A percentile compares a stretch with the other conserved stretches of the same genome.
phyloP scores from a whole-genome alignment of 108 stramenopile species.

The Cyclostephanos invisitatus region DNA sequence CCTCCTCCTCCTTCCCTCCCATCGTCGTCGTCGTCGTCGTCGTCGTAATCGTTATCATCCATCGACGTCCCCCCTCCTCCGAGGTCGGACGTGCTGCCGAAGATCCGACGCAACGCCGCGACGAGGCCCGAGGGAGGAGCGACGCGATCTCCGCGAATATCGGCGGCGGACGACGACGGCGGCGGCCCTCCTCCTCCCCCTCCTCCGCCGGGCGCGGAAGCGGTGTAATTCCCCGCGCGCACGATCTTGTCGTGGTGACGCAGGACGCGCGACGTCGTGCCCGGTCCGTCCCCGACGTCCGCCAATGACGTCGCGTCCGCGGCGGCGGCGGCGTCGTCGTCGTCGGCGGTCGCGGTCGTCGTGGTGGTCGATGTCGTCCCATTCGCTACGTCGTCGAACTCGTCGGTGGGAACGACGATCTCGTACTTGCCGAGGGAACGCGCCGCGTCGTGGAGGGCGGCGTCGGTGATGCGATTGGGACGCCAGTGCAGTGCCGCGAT shows the following conservation, averaged over 20 bases:
- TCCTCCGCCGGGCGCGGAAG: not conserved
- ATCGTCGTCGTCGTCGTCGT: slow-evolving; percentile 13
- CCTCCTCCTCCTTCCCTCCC: slow-evolving; percentile 3
- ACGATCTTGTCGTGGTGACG: slow-evolving; percentile 73
- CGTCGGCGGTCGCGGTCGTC: not conserved
- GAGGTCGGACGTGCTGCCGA: slow-evolving; percentile 32
- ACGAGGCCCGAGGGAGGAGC: slow-evolving; percentile 62
- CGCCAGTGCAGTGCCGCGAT: slow-evolving; percentile 54
- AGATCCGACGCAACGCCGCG: slow-evolving; percentile 55
- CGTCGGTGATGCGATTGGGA: slow-evolving; percentile 63
- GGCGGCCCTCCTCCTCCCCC: not conserved
- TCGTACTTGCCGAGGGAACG: slow-evolving; percentile 55
- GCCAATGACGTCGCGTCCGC: not conserved
- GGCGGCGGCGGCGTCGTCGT: not conserved
- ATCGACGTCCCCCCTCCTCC: not conserved
- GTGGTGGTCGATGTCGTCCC: not conserved
- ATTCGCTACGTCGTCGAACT: not conserved
- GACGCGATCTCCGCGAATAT: not conserved
- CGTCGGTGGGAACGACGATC: slow-evolving; percentile 34
- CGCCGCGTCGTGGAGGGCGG: slow-evolving; percentile 70
- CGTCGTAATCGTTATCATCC: not conserved
- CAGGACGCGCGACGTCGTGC: slow-evolving; percentile 40
- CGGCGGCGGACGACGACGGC: not conserved
- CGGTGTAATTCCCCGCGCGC: slow-evolving; percentile 29
- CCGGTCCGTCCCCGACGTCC: slow-evolving; percentile 4